These are phyloP conservation scores for Thraustotheca clavata DNA, from an alignment of 352 stramenopile species.

Conservation along the genomic window DNA sequence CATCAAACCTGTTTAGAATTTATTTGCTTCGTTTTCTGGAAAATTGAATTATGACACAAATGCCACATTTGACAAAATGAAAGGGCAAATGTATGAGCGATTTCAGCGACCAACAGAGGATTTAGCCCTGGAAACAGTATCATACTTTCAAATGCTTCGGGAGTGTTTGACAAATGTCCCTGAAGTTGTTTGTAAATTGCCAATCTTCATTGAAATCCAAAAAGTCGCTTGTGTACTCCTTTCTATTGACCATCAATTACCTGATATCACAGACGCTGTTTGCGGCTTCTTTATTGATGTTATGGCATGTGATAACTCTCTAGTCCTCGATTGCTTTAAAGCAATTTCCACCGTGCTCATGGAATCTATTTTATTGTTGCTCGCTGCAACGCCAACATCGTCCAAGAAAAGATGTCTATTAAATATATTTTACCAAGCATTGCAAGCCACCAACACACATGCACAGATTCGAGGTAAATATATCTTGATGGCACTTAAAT, in stretches of 20 bases:
- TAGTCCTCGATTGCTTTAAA: not conserved
- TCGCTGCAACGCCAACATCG: slow-evolving; percentile 6
- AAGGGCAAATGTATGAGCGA: not conserved
- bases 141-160: slow-evolving; percentile 14
- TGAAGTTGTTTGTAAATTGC: not conserved
- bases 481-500: not conserved
- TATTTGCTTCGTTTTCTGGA: slow-evolving; percentile 1
- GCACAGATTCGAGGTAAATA: not conserved
- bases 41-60: slow-evolving; percentile 9
- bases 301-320: not conserved
- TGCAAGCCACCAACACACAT: not conserved
- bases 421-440: slow-evolving; percentile 12
- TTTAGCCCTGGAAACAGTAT: not conserved
- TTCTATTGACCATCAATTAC: slow-evolving; percentile 13
- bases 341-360: not conserved
- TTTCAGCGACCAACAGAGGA: slow-evolving; percentile 5
- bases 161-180: not conserved
- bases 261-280: slow-evolving; percentile 16
- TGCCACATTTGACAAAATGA: not conserved
- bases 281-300: slow-evolving; percentile 17
- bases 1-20: not conserved
- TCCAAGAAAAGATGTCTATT: slow-evolving; percentile 18
- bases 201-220: slow-evolving; percentile 1
- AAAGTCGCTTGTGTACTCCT: slow-evolving; percentile 12
- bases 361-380: not conserved